A percentile compares a stretch with the other conserved stretches of the same genome.
Conservation (phyloP, 495 filamentous ascomycete species). For the Xylaria venustula region DNA sequence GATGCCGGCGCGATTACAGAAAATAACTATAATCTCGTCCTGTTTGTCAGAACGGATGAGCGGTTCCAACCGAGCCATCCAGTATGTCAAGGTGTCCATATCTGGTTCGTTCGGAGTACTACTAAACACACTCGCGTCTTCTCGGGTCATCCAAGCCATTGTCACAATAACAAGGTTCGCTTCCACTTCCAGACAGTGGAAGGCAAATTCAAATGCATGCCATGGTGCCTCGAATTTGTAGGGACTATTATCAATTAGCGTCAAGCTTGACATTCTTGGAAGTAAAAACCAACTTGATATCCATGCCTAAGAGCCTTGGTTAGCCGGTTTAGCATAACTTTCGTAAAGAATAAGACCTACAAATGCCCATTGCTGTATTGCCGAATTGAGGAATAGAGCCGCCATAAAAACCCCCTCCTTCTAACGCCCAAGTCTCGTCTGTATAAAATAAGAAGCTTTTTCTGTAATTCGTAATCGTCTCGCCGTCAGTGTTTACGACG, state of each 20-base stretch:
- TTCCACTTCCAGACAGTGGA: conserved; percentile 61
- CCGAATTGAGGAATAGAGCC: conserved; percentile 51
- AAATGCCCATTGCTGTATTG: conserved; percentile 82
- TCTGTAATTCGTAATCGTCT: conserved; percentile 77
- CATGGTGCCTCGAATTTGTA: conserved; percentile 78
- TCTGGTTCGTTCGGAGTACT: conserved; percentile 60
- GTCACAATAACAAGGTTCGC: conserved; percentile 74
- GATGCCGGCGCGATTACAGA: conserved; percentile 76
- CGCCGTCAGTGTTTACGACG: conserved; percentile 69
- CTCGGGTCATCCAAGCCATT: conserved; percentile 83
- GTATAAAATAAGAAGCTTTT: conserved; percentile 90
- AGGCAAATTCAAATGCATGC: conserved; percentile 82
- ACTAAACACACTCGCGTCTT: conserved; percentile 47
- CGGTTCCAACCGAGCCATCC: conserved; percentile 80
- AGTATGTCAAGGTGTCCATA: conserved; percentile 80
- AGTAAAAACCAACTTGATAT: conserved; percentile 57
- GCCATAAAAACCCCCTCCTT: conserved; percentile 66
- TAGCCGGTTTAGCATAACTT: background rate
- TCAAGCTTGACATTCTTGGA: background rate
- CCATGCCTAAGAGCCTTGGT: conserved; percentile 51
- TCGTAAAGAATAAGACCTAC: conserved; percentile 58
- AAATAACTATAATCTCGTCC: conserved; percentile 71
- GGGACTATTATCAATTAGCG: conserved; percentile 40
- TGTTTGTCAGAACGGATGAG: conserved; percentile 57
- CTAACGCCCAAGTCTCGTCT: conserved; percentile 86